Percentiles rank a stretch among this genome's conserved stretches.
Conservation (phyloP, 768 basidiomycete genomes). For the Exsudoporus frostii region DNA sequence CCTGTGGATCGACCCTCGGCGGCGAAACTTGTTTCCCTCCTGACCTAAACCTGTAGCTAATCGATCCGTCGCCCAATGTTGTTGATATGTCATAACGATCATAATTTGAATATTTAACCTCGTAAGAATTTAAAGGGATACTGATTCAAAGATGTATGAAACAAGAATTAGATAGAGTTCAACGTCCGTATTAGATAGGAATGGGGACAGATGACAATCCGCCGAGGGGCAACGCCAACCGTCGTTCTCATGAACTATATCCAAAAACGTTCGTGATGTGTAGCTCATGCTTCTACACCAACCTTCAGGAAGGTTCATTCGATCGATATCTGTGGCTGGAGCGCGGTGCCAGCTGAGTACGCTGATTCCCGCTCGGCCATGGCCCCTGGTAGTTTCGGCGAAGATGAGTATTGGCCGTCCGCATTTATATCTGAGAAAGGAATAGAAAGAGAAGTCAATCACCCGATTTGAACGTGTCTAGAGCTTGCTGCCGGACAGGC, state of each 20-base stretch:
- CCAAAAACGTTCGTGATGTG: constrained; percentile 4
- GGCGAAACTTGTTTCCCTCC: background rate
- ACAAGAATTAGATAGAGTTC: constrained; percentile 17
- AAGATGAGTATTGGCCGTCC: constrained; percentile 42
- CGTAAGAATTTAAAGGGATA: background rate
- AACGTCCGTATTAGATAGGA: constrained; percentile 20
- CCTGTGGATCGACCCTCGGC: constrained; percentile 17
- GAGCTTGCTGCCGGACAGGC: constrained; percentile 27
- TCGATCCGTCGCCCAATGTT: background rate
- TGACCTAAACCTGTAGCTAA: background rate
- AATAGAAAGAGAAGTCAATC: constrained; percentile 29
- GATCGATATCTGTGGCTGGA: constrained; percentile 71
- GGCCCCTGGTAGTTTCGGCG: constrained; percentile 37
- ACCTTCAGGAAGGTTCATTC: constrained; percentile 42
- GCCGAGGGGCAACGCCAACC: background rate
- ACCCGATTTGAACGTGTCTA: constrained; percentile 31
- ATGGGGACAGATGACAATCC: constrained; percentile 9
- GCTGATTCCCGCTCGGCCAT: constrained; percentile 47
- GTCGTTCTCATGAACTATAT: background rate
- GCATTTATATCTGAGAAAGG: constrained; percentile 44
- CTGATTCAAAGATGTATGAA: constrained; percentile 3
- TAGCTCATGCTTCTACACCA: background rate
- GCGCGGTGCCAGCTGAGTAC: constrained; percentile 42
- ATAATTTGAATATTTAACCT: background rate
- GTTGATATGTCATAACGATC: background rate